Base-by-base conservation (phyloP, 169 alveolate species). In the Blepharisma undulans region DNA sequence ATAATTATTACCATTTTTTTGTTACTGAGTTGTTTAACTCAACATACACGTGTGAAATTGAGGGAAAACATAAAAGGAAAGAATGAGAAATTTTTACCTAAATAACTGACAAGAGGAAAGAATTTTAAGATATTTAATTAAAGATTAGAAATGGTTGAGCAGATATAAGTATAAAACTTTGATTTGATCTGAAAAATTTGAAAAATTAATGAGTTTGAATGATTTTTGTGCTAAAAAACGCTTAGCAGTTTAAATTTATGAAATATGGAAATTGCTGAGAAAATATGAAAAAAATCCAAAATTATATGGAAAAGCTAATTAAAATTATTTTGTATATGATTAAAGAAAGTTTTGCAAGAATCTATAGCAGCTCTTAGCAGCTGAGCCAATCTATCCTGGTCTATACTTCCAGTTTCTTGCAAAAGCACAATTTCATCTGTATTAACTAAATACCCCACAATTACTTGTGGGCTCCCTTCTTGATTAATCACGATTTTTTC, bases 381-480 rank as follows among this genome's bases (percentile, higher is more conserved):
- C 60, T 27, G 12, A 29, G 29, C 86, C 34, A 36, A 14, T n/a
- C 34, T 22, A 1, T 78, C 66, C 27, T 78, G 61, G 16, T 25
- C 60, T 29, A 78, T 21, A 32, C 29, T 4, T 21, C 60, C 71
- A 21, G 29, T 32, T 21, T 27, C 66, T 6, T 32, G 29, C 29
- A 82, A 4, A 1, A 82, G 3, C 8, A 8, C 89, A 22, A 82
- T 48, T 82, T 82, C 29, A 22, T 82, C 89, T 36, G 89, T 82
- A 60, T 82, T 34, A 30, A 82, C 89, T 22, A 82, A 30, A 21
- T 32, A 25, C 59, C 91, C 84, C n/a, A 61, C 36, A 18, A 72
- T 32, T 22, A 71, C n/a, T 27, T 27, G 80, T 84, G 78, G 78
- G 22, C 25, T 34, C 14, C 66, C 66, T n/a, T n/a, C 34, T 79